These are phyloP conservation scores for Lasiosphaeris hirsuta DNA, from an alignment of 495 filamentous ascomycete species.

Conservation along the genomic window DNA sequence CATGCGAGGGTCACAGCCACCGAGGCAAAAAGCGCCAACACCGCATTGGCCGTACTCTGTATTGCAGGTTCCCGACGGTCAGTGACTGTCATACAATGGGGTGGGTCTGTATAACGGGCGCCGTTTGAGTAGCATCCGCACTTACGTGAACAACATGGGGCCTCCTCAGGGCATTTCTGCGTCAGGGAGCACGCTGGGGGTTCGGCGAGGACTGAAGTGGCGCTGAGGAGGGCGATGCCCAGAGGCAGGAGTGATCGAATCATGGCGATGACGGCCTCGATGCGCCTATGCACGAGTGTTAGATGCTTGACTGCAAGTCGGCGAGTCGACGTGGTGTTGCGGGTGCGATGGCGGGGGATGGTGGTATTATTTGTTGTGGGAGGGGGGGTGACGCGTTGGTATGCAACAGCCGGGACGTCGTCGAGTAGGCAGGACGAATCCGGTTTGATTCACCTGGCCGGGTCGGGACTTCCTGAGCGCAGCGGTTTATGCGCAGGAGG, in stretches of 20 bases:
- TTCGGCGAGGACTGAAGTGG: slow-evolving; percentile 35
- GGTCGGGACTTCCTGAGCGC: slow-evolving; percentile 10
- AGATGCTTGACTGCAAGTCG: slow-evolving; percentile 1
- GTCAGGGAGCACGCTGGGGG: slow-evolving; percentile 39
- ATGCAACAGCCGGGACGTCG: neutral
- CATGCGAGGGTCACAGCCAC: slow-evolving; percentile 84
- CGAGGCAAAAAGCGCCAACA: slow-evolving; percentile 91
- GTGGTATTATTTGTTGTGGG: neutral
- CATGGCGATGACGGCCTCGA: slow-evolving; percentile 23
- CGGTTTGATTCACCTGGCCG: slow-evolving; percentile 18
- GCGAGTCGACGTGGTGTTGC: neutral
- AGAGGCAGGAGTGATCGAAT: slow-evolving; percentile 34
- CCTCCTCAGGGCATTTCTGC: slow-evolving; percentile 66
- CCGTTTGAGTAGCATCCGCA: slow-evolving; percentile 24
- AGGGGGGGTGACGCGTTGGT: too few species aligned
- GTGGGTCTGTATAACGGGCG: slow-evolving; percentile 8
- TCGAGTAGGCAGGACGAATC: slow-evolving; percentile 15
- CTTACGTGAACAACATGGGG: slow-evolving; percentile 93
- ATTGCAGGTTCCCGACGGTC: slow-evolving; percentile 21
- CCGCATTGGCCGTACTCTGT: slow-evolving; percentile 91
- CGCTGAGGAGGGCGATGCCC: slow-evolving; percentile 42
- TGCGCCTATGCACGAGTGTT: neutral
- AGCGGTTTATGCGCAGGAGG: slow-evolving; percentile 14
- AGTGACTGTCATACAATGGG: slow-evolving; percentile 16
- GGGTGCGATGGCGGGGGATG: neutral